Evolutionary conservation across 2,329 filamentous ascomycete genomes (phyloP), one percentile per base, ranked within the genome.

Genomic region (Fusarium sambucinum): DNA sequence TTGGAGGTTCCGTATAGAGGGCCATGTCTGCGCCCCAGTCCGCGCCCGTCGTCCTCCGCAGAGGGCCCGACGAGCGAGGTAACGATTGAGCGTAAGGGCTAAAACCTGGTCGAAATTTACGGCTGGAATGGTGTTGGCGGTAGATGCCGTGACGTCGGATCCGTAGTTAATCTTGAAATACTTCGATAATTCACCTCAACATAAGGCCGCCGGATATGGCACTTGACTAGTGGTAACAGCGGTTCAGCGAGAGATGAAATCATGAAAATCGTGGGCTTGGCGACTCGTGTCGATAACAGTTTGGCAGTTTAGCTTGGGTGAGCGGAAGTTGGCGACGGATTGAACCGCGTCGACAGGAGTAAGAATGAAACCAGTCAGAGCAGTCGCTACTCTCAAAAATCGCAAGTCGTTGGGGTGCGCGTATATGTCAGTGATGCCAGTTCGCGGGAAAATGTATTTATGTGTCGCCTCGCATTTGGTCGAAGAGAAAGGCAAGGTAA

Each of bases 11-110:
- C 3, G 86, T 85, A 74, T 90, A 90, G 73, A 90, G 79, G 50
- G 82, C 74, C 87, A 90, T 90, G 69, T 59, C n/a, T 68, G 60
- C 59, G 57, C 65, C 64, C 30, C 51, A 66, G 71, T 76, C 84
- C 85, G 82, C 84, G 85, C 85, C 78, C 85, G 86, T 83, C 85
- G 83, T 83, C 85, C 85, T 87, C 85, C 83, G 79, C 68, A 77
- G 83, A 86, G 82, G 85, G 81, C 82, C 83, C 85, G 86, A 86
- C 85, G 85, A 85, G 82, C 84, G 81, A 79, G 77, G 77, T 70
- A 35, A 55, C 51, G 61, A 48, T 48, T 66, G 51, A 48, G 33
- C 35, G 46, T 66, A 27, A 44, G 45, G 63, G 55, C 63, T 58
- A 51, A 42, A 55, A 37, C 54, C 65, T 38, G 63, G 64, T 38